A percentile compares a stretch with the other conserved stretches of the same genome.
These are phyloP conservation scores for Ophiostoma sp. DNA, from an alignment of 2,329 filamentous ascomycete genomes.

Conservation along the genomic window DNA sequence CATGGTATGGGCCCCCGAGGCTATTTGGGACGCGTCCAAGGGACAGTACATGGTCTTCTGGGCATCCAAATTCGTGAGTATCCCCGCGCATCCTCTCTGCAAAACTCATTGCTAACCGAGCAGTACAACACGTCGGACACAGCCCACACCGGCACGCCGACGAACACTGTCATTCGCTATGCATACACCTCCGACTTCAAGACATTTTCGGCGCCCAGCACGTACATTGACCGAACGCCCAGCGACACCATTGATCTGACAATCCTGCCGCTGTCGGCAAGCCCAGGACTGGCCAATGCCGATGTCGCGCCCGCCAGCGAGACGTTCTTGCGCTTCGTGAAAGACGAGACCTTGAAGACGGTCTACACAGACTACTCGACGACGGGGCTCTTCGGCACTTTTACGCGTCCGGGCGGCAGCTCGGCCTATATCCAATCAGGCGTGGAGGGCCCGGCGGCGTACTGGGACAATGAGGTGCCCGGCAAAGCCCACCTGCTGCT, in stretches of 20 bases:
- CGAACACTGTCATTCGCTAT: constrained; percentile 46
- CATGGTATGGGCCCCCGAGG: constrained; percentile 55
- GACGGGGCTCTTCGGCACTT: constrained; percentile 46
- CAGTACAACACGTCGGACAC: constrained; percentile 43
- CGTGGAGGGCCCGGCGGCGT: constrained; percentile 43
- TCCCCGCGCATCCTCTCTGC: neutral
- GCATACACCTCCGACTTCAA: constrained; percentile 51
- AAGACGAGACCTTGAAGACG: constrained; percentile 48
- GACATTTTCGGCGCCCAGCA: constrained; percentile 46
- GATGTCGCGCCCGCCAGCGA: constrained; percentile 3
- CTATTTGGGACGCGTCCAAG: constrained; percentile 46
- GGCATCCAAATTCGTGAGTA: constrained; percentile 40
- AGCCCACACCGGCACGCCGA: constrained; percentile 43
- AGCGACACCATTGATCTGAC: constrained; percentile 52
- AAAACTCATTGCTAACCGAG: neutral
- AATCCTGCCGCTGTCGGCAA: constrained; percentile 43
- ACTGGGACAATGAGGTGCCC: constrained; percentile 38
- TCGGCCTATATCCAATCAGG: constrained; percentile 39
- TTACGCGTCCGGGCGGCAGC: constrained; percentile 44
- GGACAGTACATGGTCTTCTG: constrained; percentile 44
- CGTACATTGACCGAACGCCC: constrained; percentile 45
- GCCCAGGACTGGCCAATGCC: constrained; percentile 21
- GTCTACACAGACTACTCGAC: constrained; percentile 48
- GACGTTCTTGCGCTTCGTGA: constrained; percentile 50
- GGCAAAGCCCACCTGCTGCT: constrained; percentile 43